Evolutionary conservation across 768 basidiomycete species (phyloP).

Genomic region (Punctularia strigosozonata): DNA sequence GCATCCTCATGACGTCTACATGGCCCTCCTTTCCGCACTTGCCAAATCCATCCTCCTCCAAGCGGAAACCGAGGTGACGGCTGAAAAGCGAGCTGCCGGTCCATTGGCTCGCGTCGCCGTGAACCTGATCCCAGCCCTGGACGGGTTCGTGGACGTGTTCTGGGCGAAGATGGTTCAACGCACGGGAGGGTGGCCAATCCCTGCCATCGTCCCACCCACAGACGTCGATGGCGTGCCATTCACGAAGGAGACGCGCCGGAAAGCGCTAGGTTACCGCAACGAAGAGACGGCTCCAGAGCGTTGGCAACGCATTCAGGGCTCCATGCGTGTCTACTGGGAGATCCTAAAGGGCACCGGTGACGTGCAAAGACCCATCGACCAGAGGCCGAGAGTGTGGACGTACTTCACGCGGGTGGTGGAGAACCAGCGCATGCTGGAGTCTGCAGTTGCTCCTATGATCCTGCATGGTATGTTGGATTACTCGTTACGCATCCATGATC

Average conservation of each 20-base stretch:
- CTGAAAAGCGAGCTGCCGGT: slow-evolving; percentile 73
- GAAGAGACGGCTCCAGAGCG: slow-evolving; percentile 55
- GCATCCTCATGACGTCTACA: slow-evolving; percentile 36
- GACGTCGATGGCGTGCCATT: slow-evolving; percentile 41
- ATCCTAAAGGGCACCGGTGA: slow-evolving; percentile 39
- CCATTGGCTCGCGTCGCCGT: slow-evolving; percentile 74
- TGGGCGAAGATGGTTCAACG: slow-evolving; percentile 80
- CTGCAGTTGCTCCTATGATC: slow-evolving; percentile 52
- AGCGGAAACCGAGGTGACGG: slow-evolving; percentile 88
- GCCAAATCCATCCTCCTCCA: slow-evolving; percentile 82
- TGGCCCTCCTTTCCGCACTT: slow-evolving; percentile 76
- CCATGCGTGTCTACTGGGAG: slow-evolving; percentile 81
- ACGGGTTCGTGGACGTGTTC: slow-evolving; percentile 60
- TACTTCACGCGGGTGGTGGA: slow-evolving; percentile 58
- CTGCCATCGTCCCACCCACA: slow-evolving; percentile 40
- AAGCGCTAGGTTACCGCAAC: slow-evolving; percentile 47
- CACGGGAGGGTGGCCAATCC: slow-evolving; percentile 82
- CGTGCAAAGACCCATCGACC: slow-evolving; percentile 32
- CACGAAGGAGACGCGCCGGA: slow-evolving; percentile 27
- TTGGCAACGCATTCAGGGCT: slow-evolving; percentile 55
- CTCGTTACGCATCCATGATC: background rate
- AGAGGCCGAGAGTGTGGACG: slow-evolving; percentile 54
- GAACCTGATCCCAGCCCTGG: slow-evolving; percentile 45
- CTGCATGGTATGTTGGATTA: slow-evolving; percentile 50
- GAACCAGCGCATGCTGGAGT: slow-evolving; percentile 37